phyloP scores from a whole-genome alignment of 345 rosid genomes.

The Geranium rotundifolium region DNA sequence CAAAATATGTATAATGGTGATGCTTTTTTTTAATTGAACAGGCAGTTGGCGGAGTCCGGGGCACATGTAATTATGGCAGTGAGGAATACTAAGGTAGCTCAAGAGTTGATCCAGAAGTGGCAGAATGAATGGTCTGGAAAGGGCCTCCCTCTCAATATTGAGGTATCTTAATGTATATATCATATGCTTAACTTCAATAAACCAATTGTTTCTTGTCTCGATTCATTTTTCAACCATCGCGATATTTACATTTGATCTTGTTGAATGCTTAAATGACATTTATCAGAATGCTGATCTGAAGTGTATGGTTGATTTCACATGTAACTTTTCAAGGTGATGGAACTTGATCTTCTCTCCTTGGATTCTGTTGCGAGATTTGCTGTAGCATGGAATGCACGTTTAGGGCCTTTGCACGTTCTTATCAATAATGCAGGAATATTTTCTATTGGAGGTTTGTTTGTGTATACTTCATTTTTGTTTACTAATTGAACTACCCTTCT shows the following conservation, averaged over 20 bases:
- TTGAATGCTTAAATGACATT: neutral
- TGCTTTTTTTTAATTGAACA: conserved; percentile 7
- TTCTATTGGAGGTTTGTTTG: conserved; percentile 74
- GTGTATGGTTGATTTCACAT: neutral
- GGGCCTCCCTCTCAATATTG: conserved; percentile 71
- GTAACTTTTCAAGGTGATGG: conserved; percentile 52
- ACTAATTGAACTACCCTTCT: neutral
- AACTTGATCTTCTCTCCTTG: conserved; percentile 87
- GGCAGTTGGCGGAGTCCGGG: conserved; percentile 94
- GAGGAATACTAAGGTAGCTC: conserved; percentile 66
- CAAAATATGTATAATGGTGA: neutral
- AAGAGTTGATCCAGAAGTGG: conserved; percentile 68
- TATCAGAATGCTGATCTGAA: neutral
- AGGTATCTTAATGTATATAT: conserved; percentile 25
- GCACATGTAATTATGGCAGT: conserved; percentile 98
- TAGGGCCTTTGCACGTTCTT: conserved; percentile 65
- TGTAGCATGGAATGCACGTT: conserved; percentile 55
- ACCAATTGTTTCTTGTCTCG: too few species aligned
- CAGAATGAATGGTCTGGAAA: conserved; percentile 58
- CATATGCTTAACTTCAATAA: neutral
- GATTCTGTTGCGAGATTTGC: conserved; percentile 66
- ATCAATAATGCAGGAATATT: conserved; percentile 92
- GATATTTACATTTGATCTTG: neutral
- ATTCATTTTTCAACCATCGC: too few species aligned
- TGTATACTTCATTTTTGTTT: neutral